Evolutionary conservation across 805 yeast species (phyloP), one percentile per base, ranked within the genome.

Genomic region (Starmerella sp.): DNA sequence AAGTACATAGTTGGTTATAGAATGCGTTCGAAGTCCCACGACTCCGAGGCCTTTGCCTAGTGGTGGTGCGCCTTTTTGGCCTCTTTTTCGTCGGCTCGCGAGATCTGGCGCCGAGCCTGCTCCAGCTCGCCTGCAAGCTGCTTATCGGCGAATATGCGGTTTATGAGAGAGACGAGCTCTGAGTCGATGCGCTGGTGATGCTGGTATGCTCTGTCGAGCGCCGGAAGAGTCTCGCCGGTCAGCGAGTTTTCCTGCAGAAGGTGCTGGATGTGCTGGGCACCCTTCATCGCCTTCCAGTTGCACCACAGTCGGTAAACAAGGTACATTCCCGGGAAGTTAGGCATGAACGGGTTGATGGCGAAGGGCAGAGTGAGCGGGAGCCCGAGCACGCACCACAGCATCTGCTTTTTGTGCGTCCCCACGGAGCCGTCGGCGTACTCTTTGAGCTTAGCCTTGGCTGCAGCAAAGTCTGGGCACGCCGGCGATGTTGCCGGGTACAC

Each of bases 281-380:
- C 96, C 43, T 78, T 67, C 57, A 77, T 72, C 0, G 96, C 96
- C 62, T 84, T 84, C 65, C 82, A 75, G 67, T 91, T 87, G 66
- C 96, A 87, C 71, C 88, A 90, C 17, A 84, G 75, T 57, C 97
- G 75, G 66, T 84, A 90, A 3, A 84, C 75, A 44, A 90, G 69
- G 64, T 88, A 91, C 65, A 91, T 84, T 0, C 96, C 96, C 0
- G 97, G 97, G 22, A 90, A 78, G 63, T 90, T 90, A 22, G 97
- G 97, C 3, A 89, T 67, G n/a, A 90, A 74, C 0, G 97, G 97
- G 0, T 91, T 65, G 44, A 88, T 62, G 0, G 87, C 89, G 44
- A 90, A 67, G 2, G 97, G 97, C 3, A 87, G 62, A 0, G 95
- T 81, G 46, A 90, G 59, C 1, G 97, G 97, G 4, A 91, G 68